Conservation (phyloP, 2,329 filamentous ascomycete genomes). For the Sarocladium brachiariae region DNA sequence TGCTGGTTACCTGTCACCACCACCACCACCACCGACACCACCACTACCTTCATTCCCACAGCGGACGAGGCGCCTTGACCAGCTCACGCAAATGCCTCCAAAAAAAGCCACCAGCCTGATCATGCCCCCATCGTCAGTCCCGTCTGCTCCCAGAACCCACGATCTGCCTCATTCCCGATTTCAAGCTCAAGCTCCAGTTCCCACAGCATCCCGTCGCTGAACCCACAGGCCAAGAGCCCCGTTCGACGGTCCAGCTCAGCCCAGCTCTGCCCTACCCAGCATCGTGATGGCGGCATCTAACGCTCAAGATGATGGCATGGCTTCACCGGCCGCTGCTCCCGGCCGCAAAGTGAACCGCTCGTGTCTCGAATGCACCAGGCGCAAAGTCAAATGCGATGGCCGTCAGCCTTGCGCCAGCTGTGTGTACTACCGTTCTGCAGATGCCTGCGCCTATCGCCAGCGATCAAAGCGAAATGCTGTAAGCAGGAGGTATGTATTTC, state of each 20-base stretch:
- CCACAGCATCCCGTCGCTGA: background rate
- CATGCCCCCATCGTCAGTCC: background rate
- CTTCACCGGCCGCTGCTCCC: background rate
- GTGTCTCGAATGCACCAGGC: constrained; percentile 14
- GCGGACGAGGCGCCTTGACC: background rate
- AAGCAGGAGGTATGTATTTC: constrained; percentile 19
- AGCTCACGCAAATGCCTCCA: background rate
- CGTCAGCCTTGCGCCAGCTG: constrained; percentile 29
- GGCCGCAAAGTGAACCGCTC: constrained; percentile 13
- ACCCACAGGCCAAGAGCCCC: no score
- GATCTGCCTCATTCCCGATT: background rate
- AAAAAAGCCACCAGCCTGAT: background rate
- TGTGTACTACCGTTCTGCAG: constrained; percentile 21
- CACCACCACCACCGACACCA: background rate
- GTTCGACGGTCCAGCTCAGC: no score
- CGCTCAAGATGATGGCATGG: no score
- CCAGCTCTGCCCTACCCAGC: no score
- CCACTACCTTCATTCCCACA: no score
- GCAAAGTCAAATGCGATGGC: constrained; percentile 28
- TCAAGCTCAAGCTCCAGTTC: background rate
- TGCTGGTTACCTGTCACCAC: background rate
- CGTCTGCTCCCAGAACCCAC: background rate
- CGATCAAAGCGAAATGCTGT: constrained; percentile 23
- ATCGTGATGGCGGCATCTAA: no score
- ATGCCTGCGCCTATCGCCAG: constrained; percentile 23